Percentiles rank a stretch among this genome's conserved stretches.
phyloP scores from a whole-genome alignment of 495 filamentous ascomycete genomes.

The Cladorrhinum samala region DNA sequence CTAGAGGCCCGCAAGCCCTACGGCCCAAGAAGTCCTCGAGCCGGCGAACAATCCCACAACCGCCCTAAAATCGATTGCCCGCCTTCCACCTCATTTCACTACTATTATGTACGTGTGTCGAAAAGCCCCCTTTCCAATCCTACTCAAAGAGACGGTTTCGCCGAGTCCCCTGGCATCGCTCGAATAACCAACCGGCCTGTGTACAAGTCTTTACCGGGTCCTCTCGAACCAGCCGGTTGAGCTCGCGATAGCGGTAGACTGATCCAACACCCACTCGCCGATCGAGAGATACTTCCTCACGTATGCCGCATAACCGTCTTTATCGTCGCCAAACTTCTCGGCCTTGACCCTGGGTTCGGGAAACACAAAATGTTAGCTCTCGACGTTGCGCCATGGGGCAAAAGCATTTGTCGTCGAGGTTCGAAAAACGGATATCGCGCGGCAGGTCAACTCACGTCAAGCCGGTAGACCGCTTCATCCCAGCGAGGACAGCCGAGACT shows the following conservation, averaged over 20 bases:
- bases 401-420: too few species aligned
- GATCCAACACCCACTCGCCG: conserved; percentile 97
- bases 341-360: conserved; percentile 76
- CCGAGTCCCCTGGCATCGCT: too few species aligned
- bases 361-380: conserved; percentile 30
- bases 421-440: too few species aligned
- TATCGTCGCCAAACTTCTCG: conserved; percentile 73
- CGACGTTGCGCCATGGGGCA: neutral
- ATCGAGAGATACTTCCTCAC: conserved; percentile 92
- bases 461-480: conserved; percentile 92
- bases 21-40: conserved; percentile 1
- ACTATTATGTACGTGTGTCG: too few species aligned
- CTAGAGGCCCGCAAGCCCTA: conserved; percentile 6
- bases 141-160: too few species aligned
- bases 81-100: conserved; percentile 48
- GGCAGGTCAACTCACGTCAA: conserved; percentile 98
- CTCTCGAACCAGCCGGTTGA: conserved; percentile 86
- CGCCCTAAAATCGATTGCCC: neutral
- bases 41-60: neutral
- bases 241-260: conserved; percentile 84
- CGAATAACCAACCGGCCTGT: too few species aligned
- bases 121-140: too few species aligned
- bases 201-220: conserved; percentile 58
- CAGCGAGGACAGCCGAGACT: conserved; percentile 95
- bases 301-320: conserved; percentile 80